Base-by-base conservation (phyloP, 2,329 filamentous ascomycete genomes). In the Fusarium sp. region DNA sequence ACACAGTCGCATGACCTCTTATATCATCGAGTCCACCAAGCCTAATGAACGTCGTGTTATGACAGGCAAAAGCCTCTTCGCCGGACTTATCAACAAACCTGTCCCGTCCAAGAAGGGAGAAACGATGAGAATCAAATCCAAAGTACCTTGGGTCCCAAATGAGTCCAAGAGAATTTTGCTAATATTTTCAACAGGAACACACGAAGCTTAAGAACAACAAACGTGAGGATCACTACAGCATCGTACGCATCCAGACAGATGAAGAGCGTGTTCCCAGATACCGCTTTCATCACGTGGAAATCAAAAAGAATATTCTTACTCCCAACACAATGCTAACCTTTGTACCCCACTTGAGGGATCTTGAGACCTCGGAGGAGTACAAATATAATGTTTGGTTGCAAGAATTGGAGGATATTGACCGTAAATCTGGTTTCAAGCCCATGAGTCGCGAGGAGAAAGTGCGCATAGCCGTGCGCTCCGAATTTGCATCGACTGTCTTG, bases 261-360 rank as follows among this genome's bases (percentile, higher is more conserved):
- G 85, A 84, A 70, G 83, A 86, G 26, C 83, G 85, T n/a, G 88
- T 90, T 14, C 89, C 89, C n/a, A 81, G 82, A 32, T 91, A 90
- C 75, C 83, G 86, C 36, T 90, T 90, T 72, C 89, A 90, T 73
- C 88, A 90, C 66, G 87, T 90, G 42, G 87, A 90, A 76, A 89
- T 90, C 58, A 84, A 83, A 77, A 89, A 88, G 77, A 90, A 90
- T 63, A 86, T 90, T 41, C 82, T 90, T 36, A 89, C 89, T 1
- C 88, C 88, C 8, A 89, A 90, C 75, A 90, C 88, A 3, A 88
- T 89, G 83, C 83, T 90, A 60, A 89, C 87, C 38, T 90, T 90
- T 77, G 87, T 90, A 20, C 89, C 89, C 20, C 88, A 90, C 78
- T 80, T 90, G 57, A 85, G 87, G 60, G 89, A 91, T 70, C 81